Percentiles rank a stretch among this genome's conserved stretches.
phyloP scores from a whole-genome alignment of 371 early-diverging fungal species.

The Coemansia sp. region DNA sequence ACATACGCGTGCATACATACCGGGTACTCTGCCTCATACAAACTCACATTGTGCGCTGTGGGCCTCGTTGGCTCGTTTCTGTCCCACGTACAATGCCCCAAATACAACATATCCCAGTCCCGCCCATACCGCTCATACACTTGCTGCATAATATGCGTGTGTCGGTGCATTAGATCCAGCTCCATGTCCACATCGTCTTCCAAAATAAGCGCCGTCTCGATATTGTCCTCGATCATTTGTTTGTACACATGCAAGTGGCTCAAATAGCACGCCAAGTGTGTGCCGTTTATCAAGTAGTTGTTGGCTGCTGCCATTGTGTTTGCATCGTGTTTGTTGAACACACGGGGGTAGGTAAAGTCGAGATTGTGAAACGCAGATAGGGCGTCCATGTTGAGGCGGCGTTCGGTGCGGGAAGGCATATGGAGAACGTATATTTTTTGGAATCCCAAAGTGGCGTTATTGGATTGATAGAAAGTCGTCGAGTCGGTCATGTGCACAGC shows the following conservation, averaged over 20 bases:
- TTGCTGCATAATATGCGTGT: slow-evolving; percentile 14
- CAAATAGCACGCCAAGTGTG: slow-evolving; percentile 41
- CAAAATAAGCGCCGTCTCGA: slow-evolving; percentile 34
- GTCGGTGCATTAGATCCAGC: slow-evolving; percentile 21
- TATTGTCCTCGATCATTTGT: slow-evolving; percentile 12
- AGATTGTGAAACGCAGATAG: slow-evolving; percentile 22
- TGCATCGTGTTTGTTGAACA: slow-evolving; percentile 5
- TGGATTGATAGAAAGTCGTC: not conserved
- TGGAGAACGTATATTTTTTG: slow-evolving; percentile 36
- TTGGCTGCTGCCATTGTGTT: slow-evolving; percentile 1
- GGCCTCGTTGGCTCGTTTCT: slow-evolving; percentile 5
- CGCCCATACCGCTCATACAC: slow-evolving; percentile 4
- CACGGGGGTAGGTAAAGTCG: slow-evolving; percentile 14
- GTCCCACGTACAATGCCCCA: slow-evolving; percentile 39
- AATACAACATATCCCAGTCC: slow-evolving; percentile 47
- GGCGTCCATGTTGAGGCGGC: slow-evolving; percentile 26
- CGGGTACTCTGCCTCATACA: slow-evolving; percentile 36
- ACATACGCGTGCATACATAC: slow-evolving; percentile 45
- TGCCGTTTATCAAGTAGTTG: slow-evolving; percentile 21
- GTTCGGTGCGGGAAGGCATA: slow-evolving; percentile 18
- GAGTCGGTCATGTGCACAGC: not conserved
- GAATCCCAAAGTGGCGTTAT: slow-evolving; percentile 31
- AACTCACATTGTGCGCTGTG: not conserved
- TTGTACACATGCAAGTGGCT: slow-evolving; percentile 24
- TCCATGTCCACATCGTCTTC: slow-evolving; percentile 45